A percentile compares a stretch with the other conserved stretches of the same genome.
Evolutionary conservation across 2,329 filamentous ascomycete species (phyloP).

Genomic region (Fusarium miscanthi): DNA sequence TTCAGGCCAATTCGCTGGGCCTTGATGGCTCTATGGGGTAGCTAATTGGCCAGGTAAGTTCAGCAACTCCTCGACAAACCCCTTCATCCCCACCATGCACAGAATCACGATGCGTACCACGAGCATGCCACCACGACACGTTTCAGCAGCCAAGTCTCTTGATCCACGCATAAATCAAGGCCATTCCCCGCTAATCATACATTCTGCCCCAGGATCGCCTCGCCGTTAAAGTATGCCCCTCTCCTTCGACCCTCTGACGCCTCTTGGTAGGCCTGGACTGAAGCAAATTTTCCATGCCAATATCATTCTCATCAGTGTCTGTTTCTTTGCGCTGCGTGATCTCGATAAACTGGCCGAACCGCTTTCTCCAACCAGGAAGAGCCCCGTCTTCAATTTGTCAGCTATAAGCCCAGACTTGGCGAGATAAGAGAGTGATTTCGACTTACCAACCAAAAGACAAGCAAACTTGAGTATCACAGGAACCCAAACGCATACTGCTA

Average conservation of each 20-base stretch:
- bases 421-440: fast-evolving
- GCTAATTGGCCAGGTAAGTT: not conserved
- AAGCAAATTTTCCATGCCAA: not conserved
- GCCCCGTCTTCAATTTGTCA: not conserved
- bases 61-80: fast-evolving
- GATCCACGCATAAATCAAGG: no score
- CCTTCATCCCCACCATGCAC: not conserved
- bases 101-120: fast-evolving
- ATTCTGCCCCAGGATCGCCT: not conserved
- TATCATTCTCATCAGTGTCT: fast-evolving
- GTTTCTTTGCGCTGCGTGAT: not conserved
- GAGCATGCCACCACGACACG: not conserved
- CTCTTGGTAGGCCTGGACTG: fast-evolving
- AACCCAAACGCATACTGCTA: slow-evolving; percentile 5
- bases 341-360: not conserved
- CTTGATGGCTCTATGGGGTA: fast-evolving
- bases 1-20: fast-evolving
- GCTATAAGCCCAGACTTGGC: fast-evolving
- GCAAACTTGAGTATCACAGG: not conserved
- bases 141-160: no score
- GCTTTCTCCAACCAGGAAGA: not conserved
- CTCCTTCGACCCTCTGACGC: not conserved
- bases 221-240: fast-evolving
- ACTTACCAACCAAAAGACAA: not conserved
- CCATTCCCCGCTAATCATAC: not conserved